phyloP scores from a whole-genome alignment of 2,329 filamentous ascomycete genomes.

The Graphilbum sp. region DNA sequence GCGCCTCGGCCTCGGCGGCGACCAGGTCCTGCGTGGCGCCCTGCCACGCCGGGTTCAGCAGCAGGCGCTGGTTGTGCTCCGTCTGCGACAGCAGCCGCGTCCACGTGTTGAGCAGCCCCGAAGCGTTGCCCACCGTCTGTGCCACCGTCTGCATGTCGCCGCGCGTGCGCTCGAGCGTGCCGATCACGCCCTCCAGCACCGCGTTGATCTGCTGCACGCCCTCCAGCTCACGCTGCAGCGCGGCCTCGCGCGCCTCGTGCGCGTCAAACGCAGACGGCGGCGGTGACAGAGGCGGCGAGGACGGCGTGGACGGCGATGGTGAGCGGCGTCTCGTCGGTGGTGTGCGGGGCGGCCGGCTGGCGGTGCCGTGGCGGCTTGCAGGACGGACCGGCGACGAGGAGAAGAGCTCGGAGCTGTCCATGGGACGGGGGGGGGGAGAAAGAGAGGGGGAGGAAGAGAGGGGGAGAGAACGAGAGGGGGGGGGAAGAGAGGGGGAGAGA shows the following conservation, averaged over 20 bases:
- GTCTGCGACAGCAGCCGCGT: constrained; percentile 91
- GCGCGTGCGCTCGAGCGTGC: constrained; percentile 54
- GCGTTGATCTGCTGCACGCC: constrained; percentile 75
- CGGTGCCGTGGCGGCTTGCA: constrained; percentile 28
- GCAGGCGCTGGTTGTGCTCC: constrained; percentile 87
- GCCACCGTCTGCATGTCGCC: constrained; percentile 79
- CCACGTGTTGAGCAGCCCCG: constrained; percentile 85
- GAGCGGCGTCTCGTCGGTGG: constrained; percentile 6
- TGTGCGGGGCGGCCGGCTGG: constrained; percentile 22
- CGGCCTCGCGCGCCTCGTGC: constrained; percentile 54
- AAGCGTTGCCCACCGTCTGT: constrained; percentile 71
- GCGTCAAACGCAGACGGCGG: constrained; percentile 32
- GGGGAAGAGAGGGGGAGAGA: not conserved
- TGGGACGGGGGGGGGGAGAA: not conserved
- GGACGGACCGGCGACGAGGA: constrained; percentile 10
- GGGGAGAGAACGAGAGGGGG: not conserved
- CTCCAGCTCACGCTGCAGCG: constrained; percentile 63
- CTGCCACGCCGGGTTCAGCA: constrained; percentile 79
- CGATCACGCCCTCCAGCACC: constrained; percentile 64
- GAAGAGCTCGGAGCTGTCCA: constrained; percentile 11
- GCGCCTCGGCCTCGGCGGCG: constrained; percentile 52
- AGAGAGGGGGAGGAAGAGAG: not conserved
- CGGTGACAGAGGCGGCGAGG: constrained; percentile 9
- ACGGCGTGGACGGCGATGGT: not conserved
- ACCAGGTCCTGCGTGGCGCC: constrained; percentile 72